phyloP scores from a whole-genome alignment of 768 basidiomycete species.

The Pisolithus orientalis region DNA sequence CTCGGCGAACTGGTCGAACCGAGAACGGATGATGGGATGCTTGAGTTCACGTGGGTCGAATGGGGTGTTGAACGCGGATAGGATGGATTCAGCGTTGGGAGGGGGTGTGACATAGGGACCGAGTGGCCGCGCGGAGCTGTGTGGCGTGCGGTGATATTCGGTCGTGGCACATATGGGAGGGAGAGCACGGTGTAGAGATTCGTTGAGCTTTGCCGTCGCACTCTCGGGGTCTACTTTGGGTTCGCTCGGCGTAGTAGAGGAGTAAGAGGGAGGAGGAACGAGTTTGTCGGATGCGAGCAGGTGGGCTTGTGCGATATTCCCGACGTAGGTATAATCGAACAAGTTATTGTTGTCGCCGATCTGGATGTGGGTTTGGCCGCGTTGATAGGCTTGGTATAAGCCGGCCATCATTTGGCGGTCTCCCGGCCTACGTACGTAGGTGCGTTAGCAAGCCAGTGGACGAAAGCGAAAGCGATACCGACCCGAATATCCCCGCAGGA shows the following conservation, averaged over 20 bases:
- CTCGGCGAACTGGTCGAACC: slow-evolving; percentile 76
- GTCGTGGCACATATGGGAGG: slow-evolving; percentile 60
- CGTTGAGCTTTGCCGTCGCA: slow-evolving; percentile 26
- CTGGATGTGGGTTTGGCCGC: slow-evolving; percentile 85
- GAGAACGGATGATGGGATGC: slow-evolving; percentile 62
- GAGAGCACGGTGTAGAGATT: slow-evolving; percentile 45
- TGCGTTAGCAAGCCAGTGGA: not conserved
- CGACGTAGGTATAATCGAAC: slow-evolving; percentile 96
- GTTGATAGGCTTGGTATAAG: slow-evolving; percentile 72
- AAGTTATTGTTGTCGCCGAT: slow-evolving; percentile 91
- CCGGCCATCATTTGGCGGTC: slow-evolving; percentile 83
- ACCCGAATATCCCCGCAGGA: slow-evolving; percentile 97
- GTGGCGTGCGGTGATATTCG: slow-evolving; percentile 63
- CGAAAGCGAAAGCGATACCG: slow-evolving; percentile 16
- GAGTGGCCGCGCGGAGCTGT: slow-evolving; percentile 72
- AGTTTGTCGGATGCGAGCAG: slow-evolving; percentile 90
- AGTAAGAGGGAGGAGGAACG: slow-evolving; percentile 40
- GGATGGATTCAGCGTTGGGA: slow-evolving; percentile 49
- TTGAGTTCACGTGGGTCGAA: slow-evolving; percentile 29
- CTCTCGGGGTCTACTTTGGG: slow-evolving; percentile 5
- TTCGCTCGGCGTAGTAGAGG: too few species aligned
- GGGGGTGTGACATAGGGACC: slow-evolving; percentile 72
- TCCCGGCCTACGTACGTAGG: slow-evolving; percentile 56
- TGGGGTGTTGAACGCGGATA: slow-evolving; percentile 49
- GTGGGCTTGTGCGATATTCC: slow-evolving; percentile 91